A percentile compares a stretch with the other conserved stretches of the same genome.
Evolutionary conservation across 1,139 yeast genomes (phyloP).

Genomic region (Debaryomyces singareniensis): DNA sequence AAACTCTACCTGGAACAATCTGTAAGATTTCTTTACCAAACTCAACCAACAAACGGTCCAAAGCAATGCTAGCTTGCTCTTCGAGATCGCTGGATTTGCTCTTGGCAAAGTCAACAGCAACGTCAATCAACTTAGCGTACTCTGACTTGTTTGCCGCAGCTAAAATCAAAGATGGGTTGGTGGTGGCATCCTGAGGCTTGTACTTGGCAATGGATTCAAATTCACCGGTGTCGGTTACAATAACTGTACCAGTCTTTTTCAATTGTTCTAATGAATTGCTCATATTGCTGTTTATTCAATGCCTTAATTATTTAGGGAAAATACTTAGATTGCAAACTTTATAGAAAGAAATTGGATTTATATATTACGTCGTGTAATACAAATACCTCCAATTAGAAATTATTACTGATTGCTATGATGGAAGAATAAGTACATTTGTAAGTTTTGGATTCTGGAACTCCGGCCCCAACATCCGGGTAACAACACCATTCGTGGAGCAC

Average conservation of each 20-base stretch:
- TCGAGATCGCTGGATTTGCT: slow-evolving; percentile 44
- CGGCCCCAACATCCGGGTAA: no score
- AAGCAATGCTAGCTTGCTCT: slow-evolving; percentile 62
- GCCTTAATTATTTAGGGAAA: no score
- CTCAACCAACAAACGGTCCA: slow-evolving; percentile 89
- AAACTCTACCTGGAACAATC: slow-evolving; percentile 98
- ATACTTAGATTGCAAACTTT: no score
- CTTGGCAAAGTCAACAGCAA: slow-evolving; percentile 85
- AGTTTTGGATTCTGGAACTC: no score
- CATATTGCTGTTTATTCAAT: no score
- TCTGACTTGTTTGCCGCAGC: slow-evolving; percentile 92
- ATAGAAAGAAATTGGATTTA: no score
- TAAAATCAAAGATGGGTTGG: slow-evolving; percentile 95
- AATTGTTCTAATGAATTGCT: slow-evolving; percentile 83
- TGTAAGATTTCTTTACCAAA: slow-evolving; percentile 90
- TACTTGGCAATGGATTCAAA: slow-evolving; percentile 95
- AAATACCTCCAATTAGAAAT: no score
- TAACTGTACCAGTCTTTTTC: slow-evolving; percentile 91
- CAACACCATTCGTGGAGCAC: no score
- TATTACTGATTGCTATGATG: no score
- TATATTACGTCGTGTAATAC: no score
- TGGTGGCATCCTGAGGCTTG: slow-evolving; percentile 98
- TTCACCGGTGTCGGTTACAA: slow-evolving; percentile 98
- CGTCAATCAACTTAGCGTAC: slow-evolving; percentile 84
- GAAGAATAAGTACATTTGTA: no score